Evolutionary conservation across 805 yeast species (phyloP).

Genomic region (Lipomyces japonicus): DNA sequence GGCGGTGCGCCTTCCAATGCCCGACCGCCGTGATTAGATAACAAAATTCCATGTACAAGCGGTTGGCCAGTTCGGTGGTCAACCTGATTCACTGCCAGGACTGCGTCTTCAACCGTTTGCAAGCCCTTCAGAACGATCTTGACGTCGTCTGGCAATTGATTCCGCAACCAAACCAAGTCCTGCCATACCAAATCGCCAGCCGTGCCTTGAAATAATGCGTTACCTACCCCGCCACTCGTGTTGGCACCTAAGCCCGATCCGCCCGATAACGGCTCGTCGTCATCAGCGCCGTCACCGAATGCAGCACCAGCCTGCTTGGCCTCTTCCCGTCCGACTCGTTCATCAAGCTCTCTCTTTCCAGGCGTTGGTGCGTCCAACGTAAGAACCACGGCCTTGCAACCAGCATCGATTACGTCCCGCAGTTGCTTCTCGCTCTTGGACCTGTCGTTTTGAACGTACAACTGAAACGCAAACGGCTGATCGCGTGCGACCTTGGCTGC

Average conservation of each 20-base stretch:
- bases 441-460: constrained; percentile 46
- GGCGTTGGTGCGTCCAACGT: constrained; percentile 53
- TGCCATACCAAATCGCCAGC: constrained; percentile 29
- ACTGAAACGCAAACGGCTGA: constrained; percentile 49
- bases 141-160: constrained; percentile 26
- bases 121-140: constrained; percentile 30
- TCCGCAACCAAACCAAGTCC: constrained; percentile 26
- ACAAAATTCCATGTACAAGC: constrained; percentile 48
- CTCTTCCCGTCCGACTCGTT: constrained; percentile 36
- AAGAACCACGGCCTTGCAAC: constrained; percentile 46
- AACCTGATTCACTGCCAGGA: constrained; percentile 20
- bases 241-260: constrained; percentile 29
- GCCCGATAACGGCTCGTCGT: constrained; percentile 22
- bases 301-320: constrained; percentile 27
- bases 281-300: constrained; percentile 10
- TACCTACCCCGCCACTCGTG: constrained; percentile 38
- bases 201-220: constrained; percentile 34
- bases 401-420: constrained; percentile 41
- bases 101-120: constrained; percentile 30
- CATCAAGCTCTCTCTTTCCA: constrained; percentile 51
- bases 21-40: constrained; percentile 71
- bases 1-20: constrained; percentile 62
- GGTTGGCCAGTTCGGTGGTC: constrained; percentile 20
- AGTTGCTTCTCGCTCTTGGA: constrained; percentile 36
- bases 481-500: constrained; percentile 35